These are phyloP conservation scores for Ogataea minuta DNA, from an alignment of 805 yeast species.

Conservation along the genomic window DNA sequence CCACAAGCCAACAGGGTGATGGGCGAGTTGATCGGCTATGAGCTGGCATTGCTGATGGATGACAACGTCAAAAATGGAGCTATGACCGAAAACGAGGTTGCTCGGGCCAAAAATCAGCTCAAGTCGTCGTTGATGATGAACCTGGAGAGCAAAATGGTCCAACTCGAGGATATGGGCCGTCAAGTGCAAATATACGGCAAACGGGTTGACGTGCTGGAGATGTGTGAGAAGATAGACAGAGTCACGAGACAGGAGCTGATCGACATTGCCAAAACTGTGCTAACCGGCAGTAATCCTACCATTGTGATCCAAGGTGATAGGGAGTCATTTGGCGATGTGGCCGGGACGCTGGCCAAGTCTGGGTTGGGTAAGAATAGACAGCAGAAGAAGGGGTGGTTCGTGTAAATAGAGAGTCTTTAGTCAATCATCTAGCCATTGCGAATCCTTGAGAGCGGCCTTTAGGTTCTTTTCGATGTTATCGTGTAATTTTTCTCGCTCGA, in stretches of 20 bases:
- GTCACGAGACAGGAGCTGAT: slow-evolving; percentile 68
- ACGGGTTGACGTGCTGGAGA: slow-evolving; percentile 71
- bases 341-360: slow-evolving; percentile 57
- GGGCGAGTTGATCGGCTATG: slow-evolving; percentile 74
- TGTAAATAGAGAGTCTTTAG: slow-evolving; percentile 8
- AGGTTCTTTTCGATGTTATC: slow-evolving; percentile 5
- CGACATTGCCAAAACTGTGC: slow-evolving; percentile 69
- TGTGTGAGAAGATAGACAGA: slow-evolving; percentile 72
- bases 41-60: slow-evolving; percentile 48
- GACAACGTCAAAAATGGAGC: slow-evolving; percentile 52
- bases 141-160: slow-evolving; percentile 89
- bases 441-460: slow-evolving; percentile 3
- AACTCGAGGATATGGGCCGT: slow-evolving; percentile 91
- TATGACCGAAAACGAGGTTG: slow-evolving; percentile 68
- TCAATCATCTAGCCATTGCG: slow-evolving; percentile 21
- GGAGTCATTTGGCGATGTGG: slow-evolving; percentile 82
- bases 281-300: slow-evolving; percentile 78
- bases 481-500: slow-evolving; percentile 3
- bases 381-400: slow-evolving; percentile 25
- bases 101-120: slow-evolving; percentile 89
- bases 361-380: slow-evolving; percentile 58
- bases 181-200: slow-evolving; percentile 84
- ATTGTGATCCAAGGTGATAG: slow-evolving; percentile 87
- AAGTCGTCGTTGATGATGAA: slow-evolving; percentile 88
- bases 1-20: slow-evolving; percentile 84